These are phyloP conservation scores for Trichoderma aggressivum DNA, from an alignment of 2,329 filamentous ascomycete genomes.

Conservation along the genomic window DNA sequence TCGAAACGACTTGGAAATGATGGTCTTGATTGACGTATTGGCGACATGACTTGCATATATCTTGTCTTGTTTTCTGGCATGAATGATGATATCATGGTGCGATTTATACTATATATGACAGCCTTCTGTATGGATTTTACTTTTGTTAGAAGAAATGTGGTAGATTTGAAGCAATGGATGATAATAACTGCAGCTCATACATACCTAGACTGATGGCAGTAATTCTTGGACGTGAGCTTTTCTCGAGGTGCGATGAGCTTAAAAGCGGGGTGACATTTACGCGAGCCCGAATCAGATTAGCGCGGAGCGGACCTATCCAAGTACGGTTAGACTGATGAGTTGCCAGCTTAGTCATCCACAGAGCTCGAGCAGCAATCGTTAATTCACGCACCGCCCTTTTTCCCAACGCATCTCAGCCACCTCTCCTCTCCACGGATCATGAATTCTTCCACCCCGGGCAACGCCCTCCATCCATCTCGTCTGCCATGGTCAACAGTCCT, in stretches of 20 bases:
- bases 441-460: background rate
- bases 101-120: background rate
- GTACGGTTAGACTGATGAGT: background rate
- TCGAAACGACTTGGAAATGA: background rate
- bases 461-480: background rate
- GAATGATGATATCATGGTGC: background rate
- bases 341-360: background rate
- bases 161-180: background rate
- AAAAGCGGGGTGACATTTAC: background rate
- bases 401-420: background rate
- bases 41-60: background rate
- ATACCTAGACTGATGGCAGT: background rate
- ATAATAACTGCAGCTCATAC: background rate
- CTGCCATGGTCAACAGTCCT: background rate
- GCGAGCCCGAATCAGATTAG: background rate
- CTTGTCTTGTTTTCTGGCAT: background rate
- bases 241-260: background rate
- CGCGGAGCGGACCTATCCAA: accelerated
- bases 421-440: background rate
- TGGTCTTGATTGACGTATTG: background rate
- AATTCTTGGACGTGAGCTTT: background rate
- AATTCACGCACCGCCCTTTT: background rate
- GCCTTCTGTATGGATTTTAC: background rate
- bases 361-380: background rate
- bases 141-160: background rate